Evolutionary conservation across 2,329 filamentous ascomycete genomes (phyloP), one percentile per base, ranked within the genome.

Genomic region (Bipolaris bicolor): DNA sequence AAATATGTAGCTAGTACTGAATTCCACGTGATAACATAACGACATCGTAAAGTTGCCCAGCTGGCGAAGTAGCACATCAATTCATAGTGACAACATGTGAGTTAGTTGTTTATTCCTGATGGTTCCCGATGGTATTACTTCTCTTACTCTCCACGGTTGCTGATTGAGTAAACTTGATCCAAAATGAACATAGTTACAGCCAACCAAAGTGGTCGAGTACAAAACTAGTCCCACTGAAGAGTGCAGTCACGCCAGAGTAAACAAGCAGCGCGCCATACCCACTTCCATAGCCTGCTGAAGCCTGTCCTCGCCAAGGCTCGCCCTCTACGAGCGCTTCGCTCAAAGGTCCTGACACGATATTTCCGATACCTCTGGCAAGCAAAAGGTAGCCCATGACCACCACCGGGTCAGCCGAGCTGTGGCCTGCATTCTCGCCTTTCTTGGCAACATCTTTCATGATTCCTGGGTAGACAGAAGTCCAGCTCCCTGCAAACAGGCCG

Each of bases 311-410:
- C 52, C 37, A 55, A 1, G 46, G 37, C 43, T 29, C 18, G 49
- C 48, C 34, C 24, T 53, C 63, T 36, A 80, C 51, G 45, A 81
- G 57, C 18, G 69, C 75, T 47, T 81, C 81, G 57, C 81, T 83
- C 52, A 84, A 60, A 0, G 82, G 82, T 3, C 82, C 82, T 56
- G 75, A 77, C 3, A 80, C 74, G 5, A 84, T 76, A 65, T 79
- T 80, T 2, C 82, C 82, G 36, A 84, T 75, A 0, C 81, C 82
- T 34, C 41, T n/a, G 9, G 22, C 41, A 7, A 44, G 41, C 16
- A 44, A 24, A 3, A 24, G 16, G 9, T 44, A 44, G 24, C 24
- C 26, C 41, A 44, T 44, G 7, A 44, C 26, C 24, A 44, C 26
- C 24, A 44, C 9, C 7, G 41, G 24, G n/a, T 44, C 41, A 5